Conservation (phyloP, 768 basidiomycete genomes). For the Kwoniella dendrophila region DNA sequence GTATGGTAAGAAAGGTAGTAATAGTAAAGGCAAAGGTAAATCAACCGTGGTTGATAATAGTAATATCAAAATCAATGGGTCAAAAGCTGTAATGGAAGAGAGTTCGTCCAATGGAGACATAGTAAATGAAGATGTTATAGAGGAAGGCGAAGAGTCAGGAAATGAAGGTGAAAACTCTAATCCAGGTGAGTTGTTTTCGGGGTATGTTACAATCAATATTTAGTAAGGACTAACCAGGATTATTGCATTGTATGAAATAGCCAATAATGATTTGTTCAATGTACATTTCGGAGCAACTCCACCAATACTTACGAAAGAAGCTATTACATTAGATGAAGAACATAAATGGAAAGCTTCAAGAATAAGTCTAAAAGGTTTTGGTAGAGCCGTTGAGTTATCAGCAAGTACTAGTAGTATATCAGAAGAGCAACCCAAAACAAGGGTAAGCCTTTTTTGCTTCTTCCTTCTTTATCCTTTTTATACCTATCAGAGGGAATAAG, state of each 20-base stretch:
- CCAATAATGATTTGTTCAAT: slow-evolving; percentile 64
- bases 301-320: slow-evolving; percentile 52
- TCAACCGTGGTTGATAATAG: slow-evolving; percentile 19
- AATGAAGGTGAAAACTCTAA: slow-evolving; percentile 15
- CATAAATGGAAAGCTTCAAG: slow-evolving; percentile 64
- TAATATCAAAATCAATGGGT: slow-evolving; percentile 27
- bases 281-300: slow-evolving; percentile 72
- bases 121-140: slow-evolving; percentile 2
- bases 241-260: not conserved
- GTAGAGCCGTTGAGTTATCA: slow-evolving; percentile 61
- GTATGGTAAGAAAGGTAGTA: slow-evolving; percentile 39
- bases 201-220: not conserved
- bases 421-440: slow-evolving; percentile 42
- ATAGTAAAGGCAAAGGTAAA: slow-evolving; percentile 44
- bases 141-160: slow-evolving; percentile 21
- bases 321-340: slow-evolving; percentile 63
- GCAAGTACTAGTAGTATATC: slow-evolving; percentile 55
- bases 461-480: not conserved
- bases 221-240: not conserved
- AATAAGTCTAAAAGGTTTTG: slow-evolving; percentile 65
- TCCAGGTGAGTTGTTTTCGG: slow-evolving; percentile 3
- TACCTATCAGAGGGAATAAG: too few relatives aligned
- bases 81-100: slow-evolving; percentile 16
- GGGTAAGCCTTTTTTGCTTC: slow-evolving; percentile 23
- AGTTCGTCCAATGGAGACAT: slow-evolving; percentile 17